These are phyloP conservation scores for Aspergillus caelatus DNA, from an alignment of 2,329 filamentous ascomycete genomes.

Conservation along the genomic window DNA sequence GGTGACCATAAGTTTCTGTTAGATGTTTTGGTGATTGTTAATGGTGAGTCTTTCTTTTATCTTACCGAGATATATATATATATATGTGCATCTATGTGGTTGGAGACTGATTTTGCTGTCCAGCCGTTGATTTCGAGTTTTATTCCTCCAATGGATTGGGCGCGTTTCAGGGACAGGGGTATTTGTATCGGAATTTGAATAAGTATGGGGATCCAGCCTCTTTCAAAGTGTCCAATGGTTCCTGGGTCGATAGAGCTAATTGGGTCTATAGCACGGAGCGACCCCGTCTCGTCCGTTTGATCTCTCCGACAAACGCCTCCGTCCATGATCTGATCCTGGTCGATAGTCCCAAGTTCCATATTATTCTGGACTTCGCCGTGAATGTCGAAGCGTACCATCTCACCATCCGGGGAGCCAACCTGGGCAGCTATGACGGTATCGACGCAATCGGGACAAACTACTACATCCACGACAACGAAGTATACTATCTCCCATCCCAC, in stretches of 20 bases:
- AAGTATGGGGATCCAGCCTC: conserved; percentile 22
- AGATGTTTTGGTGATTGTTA: conserved; percentile 35
- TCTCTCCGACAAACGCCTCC: conserved; percentile 28
- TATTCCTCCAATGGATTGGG: conserved; percentile 38
- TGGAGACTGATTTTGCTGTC: not conserved
- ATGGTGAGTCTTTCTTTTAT: conserved; percentile 21
- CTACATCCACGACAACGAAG: conserved; percentile 41
- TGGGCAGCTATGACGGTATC: conserved; percentile 43
- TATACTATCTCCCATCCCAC: not conserved
- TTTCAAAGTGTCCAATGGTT: not conserved
- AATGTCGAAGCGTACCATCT: conserved; percentile 44
- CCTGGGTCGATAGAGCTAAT: not conserved
- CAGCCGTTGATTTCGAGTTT: conserved; percentile 39
- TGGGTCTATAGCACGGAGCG: conserved; percentile 16
- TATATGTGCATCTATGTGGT: not conserved
- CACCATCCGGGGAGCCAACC: conserved; percentile 39
- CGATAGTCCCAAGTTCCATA: conserved; percentile 41
- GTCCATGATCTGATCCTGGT: conserved; percentile 38
- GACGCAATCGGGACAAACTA: conserved; percentile 42
- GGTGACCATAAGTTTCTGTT: conserved; percentile 33
- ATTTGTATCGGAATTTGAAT: conserved; percentile 32
- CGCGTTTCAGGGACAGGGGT: conserved; percentile 41
- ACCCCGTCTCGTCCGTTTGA: conserved; percentile 26
- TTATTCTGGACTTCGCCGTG: conserved; percentile 38
- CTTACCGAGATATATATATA: not conserved